Conservation (phyloP, 2,329 filamentous ascomycete species). For the Fusarium drepaniforme region DNA sequence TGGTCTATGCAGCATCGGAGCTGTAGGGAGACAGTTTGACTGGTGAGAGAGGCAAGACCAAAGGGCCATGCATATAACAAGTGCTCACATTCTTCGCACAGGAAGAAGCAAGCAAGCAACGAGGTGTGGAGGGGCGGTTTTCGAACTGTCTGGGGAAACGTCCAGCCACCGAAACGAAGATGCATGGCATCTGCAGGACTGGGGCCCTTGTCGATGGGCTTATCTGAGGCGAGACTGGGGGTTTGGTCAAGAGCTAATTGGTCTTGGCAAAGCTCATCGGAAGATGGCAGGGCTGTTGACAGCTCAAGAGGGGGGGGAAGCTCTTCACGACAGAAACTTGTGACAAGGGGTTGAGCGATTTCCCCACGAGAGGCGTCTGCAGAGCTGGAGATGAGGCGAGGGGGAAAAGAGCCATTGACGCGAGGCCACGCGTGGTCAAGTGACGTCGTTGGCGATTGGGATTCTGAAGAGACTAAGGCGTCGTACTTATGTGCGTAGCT, state of each 20-base stretch:
- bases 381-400: constrained; percentile 6
- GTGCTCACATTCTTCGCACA: background rate
- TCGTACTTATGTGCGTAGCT: background rate
- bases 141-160: constrained; percentile 30
- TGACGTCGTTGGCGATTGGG: constrained; percentile 9
- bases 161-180: constrained; percentile 3
- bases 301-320: background rate
- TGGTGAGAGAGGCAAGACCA: background rate
- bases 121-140: constrained; percentile 10
- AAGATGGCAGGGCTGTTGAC: constrained; percentile 7
- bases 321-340: background rate
- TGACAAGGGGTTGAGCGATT: constrained; percentile 14
- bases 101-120: background rate
- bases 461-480: background rate
- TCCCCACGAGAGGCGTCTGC: background rate
- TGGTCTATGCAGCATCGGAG: background rate
- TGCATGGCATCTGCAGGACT: constrained; percentile 11
- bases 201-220: background rate
- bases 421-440: constrained; percentile 12
- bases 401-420: constrained; percentile 1
- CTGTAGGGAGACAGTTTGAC: background rate
- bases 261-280: background rate
- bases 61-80: constrained; percentile 1
- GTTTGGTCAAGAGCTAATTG: constrained; percentile 7
- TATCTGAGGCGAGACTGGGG: background rate